Base-by-base conservation (phyloP, 441 rosid genomes). In the Syzygium malaccense region DNA sequence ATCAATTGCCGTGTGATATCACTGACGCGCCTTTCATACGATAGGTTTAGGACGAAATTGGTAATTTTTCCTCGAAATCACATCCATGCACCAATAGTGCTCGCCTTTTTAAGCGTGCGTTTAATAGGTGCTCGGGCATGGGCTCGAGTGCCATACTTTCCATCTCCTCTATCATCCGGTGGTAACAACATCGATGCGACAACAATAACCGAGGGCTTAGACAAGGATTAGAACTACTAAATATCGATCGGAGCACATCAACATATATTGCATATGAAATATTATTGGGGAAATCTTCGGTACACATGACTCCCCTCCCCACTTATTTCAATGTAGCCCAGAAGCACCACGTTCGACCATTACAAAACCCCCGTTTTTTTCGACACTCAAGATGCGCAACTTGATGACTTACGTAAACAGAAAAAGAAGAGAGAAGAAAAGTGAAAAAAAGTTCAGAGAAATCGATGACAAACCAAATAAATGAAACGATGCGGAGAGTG, bases 21-120 rank as follows among this genome's bases (percentile, higher is more conserved):
- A 3, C 8, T 1, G 0, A 11, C 1, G 15, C 7, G 13, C 80
- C 8, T 5, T 71, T 12, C 4, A 1, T 0, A 19, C 3, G 3
- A 68, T 2, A 4, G 3, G 9, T 32, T 32, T 19, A 33, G 0
- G 71, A 68, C 4, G 9, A 32, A 33, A 33, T 33, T 9, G 20
- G 14, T 68, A 33, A 68, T 33, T 33, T 32, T 33, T 32, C 41
- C 75, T 30, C 4, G 19, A 64, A 64, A 30, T 30, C 10, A 64
- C 32, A 12, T 19, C 17, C 4, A 32, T n/a, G 30, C 68, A n/a
- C 33, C 6, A 4, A 4, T 13, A 33, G 2, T 14, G 3, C 68
- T 14, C 30, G 68, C 68, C 15, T 3, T n/a, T n/a, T 0, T 0
- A 32, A 66, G 32, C 4, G 45, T 30, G 78, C 78, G 17, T 32